Base-by-base conservation (phyloP, 768 basidiomycete species). In the Agrocybe chaxingu region DNA sequence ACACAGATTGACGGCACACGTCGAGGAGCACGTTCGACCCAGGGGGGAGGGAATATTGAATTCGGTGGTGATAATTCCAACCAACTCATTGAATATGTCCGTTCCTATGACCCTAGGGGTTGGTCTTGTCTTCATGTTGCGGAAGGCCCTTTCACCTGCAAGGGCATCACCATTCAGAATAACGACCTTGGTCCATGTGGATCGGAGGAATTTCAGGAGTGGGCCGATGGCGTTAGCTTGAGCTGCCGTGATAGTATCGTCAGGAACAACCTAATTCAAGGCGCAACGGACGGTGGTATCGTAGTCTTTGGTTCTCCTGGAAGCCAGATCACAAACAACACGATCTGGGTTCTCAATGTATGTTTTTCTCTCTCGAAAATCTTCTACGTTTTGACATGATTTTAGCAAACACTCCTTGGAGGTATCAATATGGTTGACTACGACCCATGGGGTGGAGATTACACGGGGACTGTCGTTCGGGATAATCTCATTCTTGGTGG, bases 111-210 rank as follows among this genome's bases (percentile, higher is more conserved):
- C 65, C 88, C 89, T 2, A 77, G 90, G 45, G 71, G 87, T 51
- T 92, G 92, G 91, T 81, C 87, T 7, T 92, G 90, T 64, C 72
- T 94, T 35, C 92, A 94, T 58, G 62, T 93, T 31, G 71, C 75
- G 0, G 84, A 92, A 63, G 92, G 91, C 3, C 64, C 75, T 32
- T 71, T 86, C 34, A 72, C 65, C 7, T 94, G 91, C 69, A 77
- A 70, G 51, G 82, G 83, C 50, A 72, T 69, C 9, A 79, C 78
- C 3, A 73, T 93, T 31, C 85, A 87, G 61, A 85, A 90, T 67
- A 93, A 93, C 57, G 87, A 92, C 55, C 83, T 93, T 38, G 92
- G 87, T 3, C 89, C 89, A 2, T 84, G 85, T 52, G 89, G 89
- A 7, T 69, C 70, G 1, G 82, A 86, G 50, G 53, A 57, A 3